A percentile compares a stretch with the other conserved stretches of the same genome.
Evolutionary conservation across 192 early-diverging fungal species (phyloP).

Genomic region (Coemansia sp.): DNA sequence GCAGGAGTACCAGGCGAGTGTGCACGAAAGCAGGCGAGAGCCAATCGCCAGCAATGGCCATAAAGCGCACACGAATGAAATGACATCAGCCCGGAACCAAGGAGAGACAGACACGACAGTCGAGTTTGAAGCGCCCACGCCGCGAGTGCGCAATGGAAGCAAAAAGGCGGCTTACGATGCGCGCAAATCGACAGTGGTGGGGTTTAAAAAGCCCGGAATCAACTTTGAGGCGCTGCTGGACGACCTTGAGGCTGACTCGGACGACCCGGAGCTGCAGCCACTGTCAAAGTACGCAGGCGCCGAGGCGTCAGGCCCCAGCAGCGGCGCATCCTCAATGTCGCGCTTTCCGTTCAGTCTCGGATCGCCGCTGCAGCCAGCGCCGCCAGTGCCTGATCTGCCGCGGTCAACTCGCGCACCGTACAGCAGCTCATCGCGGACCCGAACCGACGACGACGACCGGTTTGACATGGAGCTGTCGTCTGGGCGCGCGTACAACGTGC

Average conservation of each 20-base stretch:
- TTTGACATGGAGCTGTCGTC: conserved; percentile 35
- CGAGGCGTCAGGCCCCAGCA: not conserved
- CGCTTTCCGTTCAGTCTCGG: conserved; percentile 21
- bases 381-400: conserved; percentile 29
- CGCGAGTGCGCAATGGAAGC: conserved; percentile 4
- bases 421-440: not conserved
- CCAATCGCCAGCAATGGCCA: not conserved
- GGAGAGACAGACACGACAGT: not conserved
- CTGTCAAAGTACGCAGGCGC: conserved; percentile 1
- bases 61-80: not conserved
- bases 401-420: conserved; percentile 10
- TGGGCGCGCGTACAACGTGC: conserved; percentile 40
- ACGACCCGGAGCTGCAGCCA: conserved; percentile 10
- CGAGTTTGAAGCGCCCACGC: not conserved
- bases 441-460: conserved; percentile 11
- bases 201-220: conserved; percentile 48
- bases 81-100: not conserved
- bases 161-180: conserved; percentile 32
- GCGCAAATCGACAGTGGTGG: conserved; percentile 43
- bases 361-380: conserved; percentile 21
- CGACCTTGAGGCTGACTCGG: conserved; percentile 32
- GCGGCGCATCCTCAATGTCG: conserved; percentile 6
- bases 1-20: conserved; percentile 41
- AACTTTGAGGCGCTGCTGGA: conserved; percentile 50
- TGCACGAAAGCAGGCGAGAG: not conserved